Base-by-base conservation (phyloP, 495 filamentous ascomycete species). In the Viridothelium virens region DNA sequence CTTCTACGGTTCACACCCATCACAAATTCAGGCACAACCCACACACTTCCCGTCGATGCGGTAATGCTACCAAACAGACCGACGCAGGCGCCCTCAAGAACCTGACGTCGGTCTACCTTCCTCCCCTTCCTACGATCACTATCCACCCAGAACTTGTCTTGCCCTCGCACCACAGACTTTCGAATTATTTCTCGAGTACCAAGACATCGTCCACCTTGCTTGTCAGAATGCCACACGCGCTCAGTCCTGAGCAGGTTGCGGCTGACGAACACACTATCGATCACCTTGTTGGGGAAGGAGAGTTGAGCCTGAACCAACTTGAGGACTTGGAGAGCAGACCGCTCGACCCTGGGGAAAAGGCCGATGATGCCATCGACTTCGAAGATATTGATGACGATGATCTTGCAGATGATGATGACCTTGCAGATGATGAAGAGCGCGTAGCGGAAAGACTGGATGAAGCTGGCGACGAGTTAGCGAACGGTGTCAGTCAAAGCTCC, bases 361-460 rank as follows among this genome's bases (percentile, higher is more conserved):
- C 87, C 9, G 88, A 88, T 46, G 87, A 92, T 78, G 89, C 89
- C 16, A 74, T 88, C 18, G 94, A 99, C 76, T 99, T 86, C 70
- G 92, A 90, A 73, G 92, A 96, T 74, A 88, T 96, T 50, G 82
- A 83, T 38, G 87, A 90, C 67, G 85, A 89, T 72, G 87, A 90
- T 67, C 77, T 89, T 39, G 82, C 86, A 5, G 86, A 89, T 7
- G 87, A 90, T 68, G 86, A 87, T 64, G 83, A 83, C 7, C 7
- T 59, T 59, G 53, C 14, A 18, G 12, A 25, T 44, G 50, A 74
- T 69, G 62, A 65, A 46, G 12, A 31, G 66, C 33, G 2, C 3
- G 33, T 9, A 61, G 11, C 4, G 3, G 12, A 38, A 18, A 18
- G 44, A 65, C 18, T 7, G 3, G 61, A 44, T 34, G 61, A 67